Evolutionary conservation across 139 green algal species (phyloP).

Genomic region (Coelastrella sp.): DNA sequence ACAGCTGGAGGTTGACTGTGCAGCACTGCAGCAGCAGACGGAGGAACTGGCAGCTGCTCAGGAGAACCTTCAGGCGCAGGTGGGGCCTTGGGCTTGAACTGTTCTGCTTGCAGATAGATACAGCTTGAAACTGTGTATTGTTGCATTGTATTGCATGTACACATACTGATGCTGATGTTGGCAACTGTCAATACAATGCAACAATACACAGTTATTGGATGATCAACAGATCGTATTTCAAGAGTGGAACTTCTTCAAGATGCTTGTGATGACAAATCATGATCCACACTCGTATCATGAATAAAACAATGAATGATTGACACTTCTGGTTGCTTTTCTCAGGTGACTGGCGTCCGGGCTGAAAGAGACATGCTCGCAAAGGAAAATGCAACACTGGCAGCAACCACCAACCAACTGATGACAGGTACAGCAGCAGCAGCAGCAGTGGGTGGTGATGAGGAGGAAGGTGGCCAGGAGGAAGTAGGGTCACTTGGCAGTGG

Average conservation of each 20-base stretch:
- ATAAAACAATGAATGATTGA: too few species aligned
- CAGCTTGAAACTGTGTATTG: too few species aligned
- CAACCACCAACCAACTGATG: conserved; percentile 44
- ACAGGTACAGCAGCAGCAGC: background rate
- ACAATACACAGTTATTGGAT: too few species aligned
- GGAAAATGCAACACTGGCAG: conserved; percentile 33
- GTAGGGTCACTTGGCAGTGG: background rate
- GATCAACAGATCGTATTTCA: too few species aligned
- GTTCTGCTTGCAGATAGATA: too few species aligned
- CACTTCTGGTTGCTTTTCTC: background rate
- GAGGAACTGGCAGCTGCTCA: conserved; percentile 3
- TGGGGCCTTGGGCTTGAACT: background rate
- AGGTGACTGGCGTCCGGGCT: conserved; percentile 22
- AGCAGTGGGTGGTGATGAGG: background rate
- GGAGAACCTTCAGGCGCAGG: background rate
- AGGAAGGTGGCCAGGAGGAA: too few species aligned
- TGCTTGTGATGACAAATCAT: too few species aligned
- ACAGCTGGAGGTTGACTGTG: conserved; percentile 10
- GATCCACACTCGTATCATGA: too few species aligned
- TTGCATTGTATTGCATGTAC: too few species aligned
- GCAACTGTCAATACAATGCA: too few species aligned
- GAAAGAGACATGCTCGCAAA: conserved; percentile 31
- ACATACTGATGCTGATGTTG: too few species aligned
- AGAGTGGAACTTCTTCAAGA: too few species aligned
- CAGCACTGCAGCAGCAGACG: background rate